Evolutionary conservation across 164 flowering plant genomes (phyloP).

Genomic region (Stephania japonica): DNA sequence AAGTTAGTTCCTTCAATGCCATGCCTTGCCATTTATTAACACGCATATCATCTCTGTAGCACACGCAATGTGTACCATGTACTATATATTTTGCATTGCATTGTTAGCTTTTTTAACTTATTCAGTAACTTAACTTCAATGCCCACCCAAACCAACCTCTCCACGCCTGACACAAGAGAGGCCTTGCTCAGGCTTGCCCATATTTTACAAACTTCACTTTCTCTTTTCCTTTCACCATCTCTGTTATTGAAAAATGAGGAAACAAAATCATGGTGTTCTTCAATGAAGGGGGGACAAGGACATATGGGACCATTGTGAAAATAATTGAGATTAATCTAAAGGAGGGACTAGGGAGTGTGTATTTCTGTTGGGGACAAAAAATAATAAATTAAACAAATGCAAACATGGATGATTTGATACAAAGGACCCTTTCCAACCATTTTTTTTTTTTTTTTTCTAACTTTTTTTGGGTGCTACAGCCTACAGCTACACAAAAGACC

Average conservation of each 20-base stretch:
- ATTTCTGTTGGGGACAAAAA: background rate
- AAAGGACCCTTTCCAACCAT: background rate
- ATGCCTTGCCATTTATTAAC: too few relatives aligned
- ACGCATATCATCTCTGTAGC: background rate
- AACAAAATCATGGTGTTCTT: background rate
- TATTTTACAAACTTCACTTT: background rate
- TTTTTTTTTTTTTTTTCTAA: background rate
- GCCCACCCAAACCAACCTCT: background rate
- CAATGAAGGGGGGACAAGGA: background rate
- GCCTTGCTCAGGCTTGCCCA: background rate
- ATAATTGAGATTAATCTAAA: background rate
- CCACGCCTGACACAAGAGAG: background rate
- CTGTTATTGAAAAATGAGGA: too few relatives aligned
- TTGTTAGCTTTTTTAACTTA: background rate
- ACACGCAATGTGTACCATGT: background rate
- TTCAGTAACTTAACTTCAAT: background rate
- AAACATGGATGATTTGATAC: conserved; percentile 3
- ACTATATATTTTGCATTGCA: background rate
- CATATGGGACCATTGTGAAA: background rate
- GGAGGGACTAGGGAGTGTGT: background rate
- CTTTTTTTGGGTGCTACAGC: background rate
- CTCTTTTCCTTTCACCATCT: background rate
- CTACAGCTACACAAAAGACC: conserved; percentile 71
- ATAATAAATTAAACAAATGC: background rate
- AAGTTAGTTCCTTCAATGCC: background rate